Evolutionary conservation across 1,284 basidiomycete species (phyloP), one percentile per base, ranked within the genome.

Genomic region (Schizophyllum commune): DNA sequence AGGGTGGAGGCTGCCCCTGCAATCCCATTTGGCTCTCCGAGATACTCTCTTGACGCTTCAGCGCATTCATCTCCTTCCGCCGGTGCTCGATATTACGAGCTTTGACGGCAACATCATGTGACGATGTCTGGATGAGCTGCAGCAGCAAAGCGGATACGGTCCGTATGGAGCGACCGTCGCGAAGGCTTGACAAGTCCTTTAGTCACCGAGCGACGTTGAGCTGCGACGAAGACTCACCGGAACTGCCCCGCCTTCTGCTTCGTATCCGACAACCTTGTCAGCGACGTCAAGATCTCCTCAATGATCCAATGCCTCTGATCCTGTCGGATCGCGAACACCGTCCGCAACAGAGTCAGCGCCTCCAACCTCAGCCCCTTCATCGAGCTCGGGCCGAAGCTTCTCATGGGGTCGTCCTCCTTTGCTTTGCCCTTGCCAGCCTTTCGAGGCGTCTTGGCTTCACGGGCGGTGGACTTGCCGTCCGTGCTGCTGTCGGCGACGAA

Each of bases 231-330:
- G 1, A 72, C 85, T 57, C 57, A 94, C 92, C 88, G 81, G 71
- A 94, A 95, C 65, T 92, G 90, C 0, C 92, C 89, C 52, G 91
- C 89, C 65, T 90, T 89, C 69, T 91, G 89, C 69, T 93, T 95
- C 55, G 88, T 84, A 66, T 97, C 94, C 0, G 92, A 92, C 7
- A 97, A 79, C 72, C 92, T 94, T 66, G 93, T 94, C 57, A 98
- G 76, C 0, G 92, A 94, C 3, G 86, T 84, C 19, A 99, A 73
- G 33, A 98, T 94, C 73, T 98, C 96, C 71, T 98, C 95, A 20
- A 99, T 89, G 65, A 98, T 96, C 94, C 95, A 98, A 0, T 88
- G 85, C 1, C 96, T 80, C 73, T 99, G 96, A 51, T 89, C 86
- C 62, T 92, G 86, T 66, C 97, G 88, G 64, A 88, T 89, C 6